phyloP scores from a whole-genome alignment of 2,329 filamentous ascomycete genomes.

The Pseudogymnoascus pannorum region DNA sequence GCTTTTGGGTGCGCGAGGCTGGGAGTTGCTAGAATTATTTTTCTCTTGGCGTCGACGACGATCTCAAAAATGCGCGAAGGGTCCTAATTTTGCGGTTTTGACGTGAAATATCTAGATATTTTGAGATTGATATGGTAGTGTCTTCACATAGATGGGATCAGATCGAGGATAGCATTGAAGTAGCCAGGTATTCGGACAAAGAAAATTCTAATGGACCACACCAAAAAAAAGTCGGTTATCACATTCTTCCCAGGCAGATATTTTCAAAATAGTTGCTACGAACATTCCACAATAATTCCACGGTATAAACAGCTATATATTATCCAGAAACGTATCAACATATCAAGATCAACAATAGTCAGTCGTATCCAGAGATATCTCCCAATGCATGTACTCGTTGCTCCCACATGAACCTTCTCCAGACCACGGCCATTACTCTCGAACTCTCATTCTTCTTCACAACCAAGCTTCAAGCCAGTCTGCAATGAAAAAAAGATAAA shows the following conservation, averaged over 20 bases:
- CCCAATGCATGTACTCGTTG: not conserved
- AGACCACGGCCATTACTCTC: too few relatives aligned
- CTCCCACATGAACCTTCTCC: not conserved
- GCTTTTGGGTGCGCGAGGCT: not conserved
- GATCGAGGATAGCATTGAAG: not conserved
- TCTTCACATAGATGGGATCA: not conserved
- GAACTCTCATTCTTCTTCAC: slow-evolving; percentile 52
- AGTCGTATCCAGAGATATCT: not conserved
- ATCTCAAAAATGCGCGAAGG: not conserved
- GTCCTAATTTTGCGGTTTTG: not conserved
- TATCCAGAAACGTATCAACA: too few relatives aligned
- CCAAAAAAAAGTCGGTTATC: not conserved
- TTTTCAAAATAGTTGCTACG: not conserved
- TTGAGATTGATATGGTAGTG: not conserved
- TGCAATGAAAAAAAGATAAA: slow-evolving; percentile 50
- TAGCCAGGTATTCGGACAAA: not conserved
- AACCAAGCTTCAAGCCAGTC: slow-evolving; percentile 38
- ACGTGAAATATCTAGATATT: not conserved
- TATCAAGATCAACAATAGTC: not conserved
- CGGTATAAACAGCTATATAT: not conserved
- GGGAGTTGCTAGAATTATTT: not conserved
- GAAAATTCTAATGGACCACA: not conserved
- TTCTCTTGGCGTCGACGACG: not conserved
- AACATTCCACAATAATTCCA: not conserved
- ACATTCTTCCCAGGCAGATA: not conserved